phyloP scores from a whole-genome alignment of 176 grass and related monocot genomes.

The Stipa capillata region DNA sequence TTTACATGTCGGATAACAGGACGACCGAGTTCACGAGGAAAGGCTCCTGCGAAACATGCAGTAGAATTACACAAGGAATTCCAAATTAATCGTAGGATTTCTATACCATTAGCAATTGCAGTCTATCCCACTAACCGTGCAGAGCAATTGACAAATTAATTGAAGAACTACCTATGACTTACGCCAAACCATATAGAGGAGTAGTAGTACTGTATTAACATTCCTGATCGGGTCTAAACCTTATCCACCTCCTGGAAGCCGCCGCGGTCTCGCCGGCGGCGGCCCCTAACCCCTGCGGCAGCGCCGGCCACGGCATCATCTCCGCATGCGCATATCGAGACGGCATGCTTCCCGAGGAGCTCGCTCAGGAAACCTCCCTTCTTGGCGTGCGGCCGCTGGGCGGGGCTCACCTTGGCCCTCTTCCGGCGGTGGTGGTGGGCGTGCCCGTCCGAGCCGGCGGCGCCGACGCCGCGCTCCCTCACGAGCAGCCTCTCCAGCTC shows the following conservation, averaged over 20 bases:
- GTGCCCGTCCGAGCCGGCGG: neutral
- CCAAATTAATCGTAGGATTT: neutral
- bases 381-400: neutral
- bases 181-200: neutral
- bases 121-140: neutral
- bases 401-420: neutral
- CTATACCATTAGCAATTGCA: neutral
- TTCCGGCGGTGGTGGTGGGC: neutral
- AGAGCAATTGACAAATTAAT: neutral
- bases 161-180: neutral
- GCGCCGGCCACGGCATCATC: neutral
- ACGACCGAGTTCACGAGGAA: neutral
- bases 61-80: neutral
- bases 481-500: constrained; percentile 53
- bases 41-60: neutral
- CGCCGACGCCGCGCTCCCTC: neutral
- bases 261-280: neutral
- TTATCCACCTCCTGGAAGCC: constrained; percentile 33
- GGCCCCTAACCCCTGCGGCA: neutral
- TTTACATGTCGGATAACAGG: neutral
- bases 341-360: constrained; percentile 36
- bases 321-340: constrained; percentile 44
- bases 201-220: neutral
- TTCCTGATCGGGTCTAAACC: neutral
- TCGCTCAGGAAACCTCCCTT: constrained; percentile 12